Conservation (phyloP, 192 early-diverging fungal species). For the Geosiphon pyriformis region DNA sequence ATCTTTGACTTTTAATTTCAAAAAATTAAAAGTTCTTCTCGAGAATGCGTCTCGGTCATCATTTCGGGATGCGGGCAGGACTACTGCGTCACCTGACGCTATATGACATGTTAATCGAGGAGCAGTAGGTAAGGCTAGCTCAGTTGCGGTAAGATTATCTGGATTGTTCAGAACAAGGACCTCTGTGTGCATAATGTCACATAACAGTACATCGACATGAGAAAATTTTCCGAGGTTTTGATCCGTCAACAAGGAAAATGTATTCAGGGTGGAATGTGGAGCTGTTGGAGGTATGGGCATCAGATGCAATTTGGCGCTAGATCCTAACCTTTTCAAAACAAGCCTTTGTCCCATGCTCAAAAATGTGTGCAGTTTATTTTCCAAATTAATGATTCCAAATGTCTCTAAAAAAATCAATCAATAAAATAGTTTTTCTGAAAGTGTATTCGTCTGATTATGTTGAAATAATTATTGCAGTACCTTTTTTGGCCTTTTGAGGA, state of each 20-base stretch:
- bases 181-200: conserved; percentile 27
- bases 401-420: background rate
- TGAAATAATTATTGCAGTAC: conserved; percentile 19
- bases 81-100: conserved; percentile 26
- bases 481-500: background rate
- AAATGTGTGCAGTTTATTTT: conserved; percentile 25
- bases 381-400: conserved; percentile 25
- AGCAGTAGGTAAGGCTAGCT: conserved; percentile 13
- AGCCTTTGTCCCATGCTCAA: conserved; percentile 30
- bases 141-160: conserved; percentile 4
- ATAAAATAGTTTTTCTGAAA: no score
- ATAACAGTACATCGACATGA: conserved; percentile 37
- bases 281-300: conserved; percentile 29
- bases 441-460: no score
- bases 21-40: conserved; percentile 34
- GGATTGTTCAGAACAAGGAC: no score
- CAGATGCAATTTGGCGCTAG: conserved; percentile 28
- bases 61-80: conserved; percentile 30
- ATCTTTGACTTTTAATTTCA: conserved; percentile 33
- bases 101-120: conserved; percentile 29
- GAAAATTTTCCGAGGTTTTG: conserved; percentile 27
- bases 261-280: conserved; percentile 25
- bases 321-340: conserved; percentile 18
- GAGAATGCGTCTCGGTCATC: conserved; percentile 24
- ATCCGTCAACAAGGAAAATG: conserved; percentile 37